A percentile compares a stretch with the other conserved stretches of the same genome.
These are phyloP conservation scores for Ogataea methylovora DNA, from an alignment of 805 yeast species.

Conservation along the genomic window DNA sequence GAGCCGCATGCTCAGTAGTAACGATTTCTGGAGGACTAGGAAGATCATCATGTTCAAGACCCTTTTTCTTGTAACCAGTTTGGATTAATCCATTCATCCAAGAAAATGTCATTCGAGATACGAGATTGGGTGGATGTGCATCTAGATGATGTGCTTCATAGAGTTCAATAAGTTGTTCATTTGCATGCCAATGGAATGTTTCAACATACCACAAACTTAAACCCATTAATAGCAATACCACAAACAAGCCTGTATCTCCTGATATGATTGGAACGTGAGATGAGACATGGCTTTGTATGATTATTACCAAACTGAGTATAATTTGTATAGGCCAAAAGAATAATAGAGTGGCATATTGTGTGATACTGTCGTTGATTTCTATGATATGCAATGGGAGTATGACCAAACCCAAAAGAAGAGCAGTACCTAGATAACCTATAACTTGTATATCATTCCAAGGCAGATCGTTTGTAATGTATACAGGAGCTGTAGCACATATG, in stretches of 20 bases:
- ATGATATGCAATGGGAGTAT: conserved; percentile 35
- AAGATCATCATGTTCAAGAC: conserved; percentile 29
- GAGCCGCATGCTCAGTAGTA: conserved; percentile 25
- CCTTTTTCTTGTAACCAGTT: conserved; percentile 44
- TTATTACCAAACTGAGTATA: background rate
- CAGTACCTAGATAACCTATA: background rate
- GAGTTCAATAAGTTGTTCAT: conserved; percentile 27
- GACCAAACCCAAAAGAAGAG: conserved; percentile 6
- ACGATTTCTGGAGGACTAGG: conserved; percentile 34
- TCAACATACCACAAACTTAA: conserved; percentile 31
- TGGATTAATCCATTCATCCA: conserved; percentile 90
- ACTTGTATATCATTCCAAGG: background rate
- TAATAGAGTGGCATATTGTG: conserved; percentile 31
- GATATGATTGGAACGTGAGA: conserved; percentile 25
- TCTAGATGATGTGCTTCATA: conserved; percentile 25
- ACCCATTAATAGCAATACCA: conserved; percentile 23
- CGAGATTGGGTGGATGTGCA: conserved; percentile 41
- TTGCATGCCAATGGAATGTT: conserved; percentile 27
- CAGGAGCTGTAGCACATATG: conserved; percentile 3
- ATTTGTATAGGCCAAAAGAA: conserved; percentile 33
- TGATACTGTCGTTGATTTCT: conserved; percentile 33
- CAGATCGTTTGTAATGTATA: conserved; percentile 1
- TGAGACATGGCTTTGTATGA: background rate
- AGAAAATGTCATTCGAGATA: conserved; percentile 70
- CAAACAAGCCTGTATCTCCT: conserved; percentile 14